A percentile compares a stretch with the other conserved stretches of the same genome.
Conservation (phyloP, 2,329 filamentous ascomycete species). For the Emergomyces pasteurianus region DNA sequence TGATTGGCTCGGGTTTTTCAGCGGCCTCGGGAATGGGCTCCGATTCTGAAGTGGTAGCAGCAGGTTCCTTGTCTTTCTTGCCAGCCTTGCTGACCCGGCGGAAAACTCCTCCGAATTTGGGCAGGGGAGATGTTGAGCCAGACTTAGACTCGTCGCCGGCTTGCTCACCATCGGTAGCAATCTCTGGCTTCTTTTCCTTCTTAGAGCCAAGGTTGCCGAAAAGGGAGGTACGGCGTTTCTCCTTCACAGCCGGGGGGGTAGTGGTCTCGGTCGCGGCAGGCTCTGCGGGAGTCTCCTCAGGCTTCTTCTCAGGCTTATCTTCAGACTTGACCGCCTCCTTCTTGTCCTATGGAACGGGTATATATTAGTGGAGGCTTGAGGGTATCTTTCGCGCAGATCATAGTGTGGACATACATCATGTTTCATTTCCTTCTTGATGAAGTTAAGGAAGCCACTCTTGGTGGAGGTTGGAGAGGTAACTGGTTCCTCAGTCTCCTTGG, state of each 20-base stretch:
- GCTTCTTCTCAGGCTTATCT: conserved; percentile 18
- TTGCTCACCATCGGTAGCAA: conserved; percentile 33
- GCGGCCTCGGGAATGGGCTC: conserved; percentile 16
- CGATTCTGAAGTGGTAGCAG: conserved; percentile 16
- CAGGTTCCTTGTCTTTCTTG: conserved; percentile 29
- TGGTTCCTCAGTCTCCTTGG: conserved; percentile 21
- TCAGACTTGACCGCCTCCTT: conserved; percentile 13
- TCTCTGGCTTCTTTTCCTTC: conserved; percentile 41
- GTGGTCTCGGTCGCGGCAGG: conserved; percentile 22
- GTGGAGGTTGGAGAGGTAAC: conserved; percentile 23
- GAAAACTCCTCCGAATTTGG: conserved; percentile 37
- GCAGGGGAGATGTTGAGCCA: conserved; percentile 16
- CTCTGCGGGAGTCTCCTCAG: conserved; percentile 12
- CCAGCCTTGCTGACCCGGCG: conserved; percentile 38
- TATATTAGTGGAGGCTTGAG: neutral
- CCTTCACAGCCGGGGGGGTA: conserved; percentile 32
- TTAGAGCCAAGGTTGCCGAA: conserved; percentile 43
- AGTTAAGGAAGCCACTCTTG: conserved; percentile 20
- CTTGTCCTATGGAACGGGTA: conserved; percentile 12
- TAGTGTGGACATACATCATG: conserved; percentile 12
- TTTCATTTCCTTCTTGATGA: conserved; percentile 24
- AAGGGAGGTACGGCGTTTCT: conserved; percentile 41
- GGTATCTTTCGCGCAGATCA: neutral
- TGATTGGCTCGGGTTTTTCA: conserved; percentile 17
- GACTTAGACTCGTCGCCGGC: conserved; percentile 33